Evolutionary conservation across 2,329 filamentous ascomycete species (phyloP).

Genomic region (Catunica adiposa): DNA sequence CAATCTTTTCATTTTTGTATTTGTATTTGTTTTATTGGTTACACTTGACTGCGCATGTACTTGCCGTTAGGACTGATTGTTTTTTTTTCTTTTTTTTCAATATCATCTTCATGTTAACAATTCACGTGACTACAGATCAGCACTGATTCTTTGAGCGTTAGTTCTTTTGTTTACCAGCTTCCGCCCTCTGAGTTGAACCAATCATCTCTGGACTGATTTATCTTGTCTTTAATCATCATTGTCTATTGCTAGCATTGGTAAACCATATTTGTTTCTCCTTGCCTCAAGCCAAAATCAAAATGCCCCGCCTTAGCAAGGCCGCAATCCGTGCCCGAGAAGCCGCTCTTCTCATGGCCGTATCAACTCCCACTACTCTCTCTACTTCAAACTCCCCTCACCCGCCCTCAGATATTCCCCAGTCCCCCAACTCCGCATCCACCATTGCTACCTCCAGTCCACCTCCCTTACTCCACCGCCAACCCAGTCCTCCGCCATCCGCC

Average conservation of each 20-base stretch:
- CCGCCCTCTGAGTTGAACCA: too few relatives aligned
- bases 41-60: neutral
- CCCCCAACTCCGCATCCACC: slow-evolving; percentile 4
- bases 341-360: neutral
- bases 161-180: neutral
- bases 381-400: neutral
- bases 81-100: neutral
- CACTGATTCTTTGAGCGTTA: neutral
- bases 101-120: neutral
- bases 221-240: too few relatives aligned
- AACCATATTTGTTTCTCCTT: too few relatives aligned
- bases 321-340: neutral
- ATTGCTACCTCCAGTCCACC: slow-evolving; percentile 3
- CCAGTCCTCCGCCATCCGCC: neutral
- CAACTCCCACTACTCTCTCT: neutral
- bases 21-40: slow-evolving; percentile 1
- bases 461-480: neutral
- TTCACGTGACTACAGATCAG: too few relatives aligned
- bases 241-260: too few relatives aligned
- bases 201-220: too few relatives aligned
- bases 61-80: neutral
- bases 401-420: neutral
- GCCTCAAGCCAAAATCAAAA: neutral
- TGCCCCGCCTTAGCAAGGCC: neutral
- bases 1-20: neutral